A percentile compares a stretch with the other conserved stretches of the same genome.
These are phyloP conservation scores for Suillus subluteus DNA, from an alignment of 768 basidiomycete genomes.

Conservation along the genomic window DNA sequence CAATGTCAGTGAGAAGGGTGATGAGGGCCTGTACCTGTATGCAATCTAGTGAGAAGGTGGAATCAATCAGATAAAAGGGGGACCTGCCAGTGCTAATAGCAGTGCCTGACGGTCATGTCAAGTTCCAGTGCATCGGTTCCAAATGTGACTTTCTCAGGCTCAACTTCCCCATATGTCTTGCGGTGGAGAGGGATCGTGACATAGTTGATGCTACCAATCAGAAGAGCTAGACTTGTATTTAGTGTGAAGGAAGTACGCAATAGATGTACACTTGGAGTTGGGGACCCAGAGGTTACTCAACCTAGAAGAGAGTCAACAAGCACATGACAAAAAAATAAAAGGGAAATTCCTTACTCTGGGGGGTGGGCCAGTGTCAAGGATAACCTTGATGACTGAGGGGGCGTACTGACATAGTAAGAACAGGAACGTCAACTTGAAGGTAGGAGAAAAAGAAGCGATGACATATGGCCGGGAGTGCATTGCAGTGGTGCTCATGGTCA, in stretches of 20 bases:
- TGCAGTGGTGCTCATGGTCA: no score
- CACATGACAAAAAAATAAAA: constrained; percentile 1
- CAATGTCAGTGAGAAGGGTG: constrained; percentile 89
- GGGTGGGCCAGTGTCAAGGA: constrained; percentile 90
- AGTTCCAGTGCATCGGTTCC: constrained; percentile 89
- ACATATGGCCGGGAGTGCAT: no score
- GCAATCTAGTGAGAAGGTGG: constrained; percentile 12
- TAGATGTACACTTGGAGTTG: constrained; percentile 76
- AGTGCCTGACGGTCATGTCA: constrained; percentile 91
- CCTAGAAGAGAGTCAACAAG: constrained; percentile 38
- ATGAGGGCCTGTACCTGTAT: constrained; percentile 88
- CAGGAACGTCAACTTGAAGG: no score
- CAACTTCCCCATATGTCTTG: constrained; percentile 99
- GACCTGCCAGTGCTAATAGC: constrained; percentile 85
- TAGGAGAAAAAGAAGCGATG: no score
- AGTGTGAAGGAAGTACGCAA: constrained; percentile 91
- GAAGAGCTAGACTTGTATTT: constrained; percentile 85
- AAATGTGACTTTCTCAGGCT: constrained; percentile 83
- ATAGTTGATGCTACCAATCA: constrained; percentile 83
- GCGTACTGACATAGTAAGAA: constrained; percentile 51
- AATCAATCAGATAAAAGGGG: constrained; percentile 4
- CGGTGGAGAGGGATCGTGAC: constrained; percentile 92
- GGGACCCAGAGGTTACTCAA: constrained; percentile 97
- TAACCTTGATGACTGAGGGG: constrained; percentile 89
- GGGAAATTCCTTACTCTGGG: constrained; percentile 42